phyloP scores from a whole-genome alignment of 192 early-diverging fungal species.

The Rhizophagus prolifer region DNA sequence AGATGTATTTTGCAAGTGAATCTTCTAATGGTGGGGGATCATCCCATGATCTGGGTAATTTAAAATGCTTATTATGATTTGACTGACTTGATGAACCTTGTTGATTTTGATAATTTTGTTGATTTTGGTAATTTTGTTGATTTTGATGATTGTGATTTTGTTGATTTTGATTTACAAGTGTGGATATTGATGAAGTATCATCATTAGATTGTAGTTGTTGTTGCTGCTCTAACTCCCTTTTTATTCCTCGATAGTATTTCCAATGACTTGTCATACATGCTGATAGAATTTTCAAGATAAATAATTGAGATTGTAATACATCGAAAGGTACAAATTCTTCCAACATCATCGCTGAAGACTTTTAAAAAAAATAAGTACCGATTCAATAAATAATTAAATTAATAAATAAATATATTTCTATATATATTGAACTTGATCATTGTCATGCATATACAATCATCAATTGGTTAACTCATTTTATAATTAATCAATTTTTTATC shows the following conservation, averaged over 20 bases:
- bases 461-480: no score
- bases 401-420: no score
- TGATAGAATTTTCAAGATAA: constrained; percentile 77
- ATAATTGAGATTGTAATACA: constrained; percentile 83
- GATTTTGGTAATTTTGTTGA: constrained; percentile 3
- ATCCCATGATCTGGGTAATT: constrained; percentile 29
- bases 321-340: constrained; percentile 62
- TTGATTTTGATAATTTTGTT: neutral
- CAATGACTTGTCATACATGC: constrained; percentile 86
- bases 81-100: neutral
- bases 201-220: no score
- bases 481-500: neutral
- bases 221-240: constrained; percentile 35
- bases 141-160: neutral
- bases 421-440: no score
- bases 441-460: no score
- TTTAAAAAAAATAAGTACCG: neutral
- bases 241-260: constrained; percentile 64
- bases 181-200: constrained; percentile 24
- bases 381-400: no score
- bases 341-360: constrained; percentile 46
- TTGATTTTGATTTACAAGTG: neutral
- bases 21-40: constrained; percentile 83
- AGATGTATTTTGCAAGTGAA: constrained; percentile 61
- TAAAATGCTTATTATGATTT: neutral